A percentile compares a stretch with the other conserved stretches of the same genome.
These are phyloP conservation scores for Prunus padus DNA, from an alignment of 306 rosid species.

Conservation along the genomic window DNA sequence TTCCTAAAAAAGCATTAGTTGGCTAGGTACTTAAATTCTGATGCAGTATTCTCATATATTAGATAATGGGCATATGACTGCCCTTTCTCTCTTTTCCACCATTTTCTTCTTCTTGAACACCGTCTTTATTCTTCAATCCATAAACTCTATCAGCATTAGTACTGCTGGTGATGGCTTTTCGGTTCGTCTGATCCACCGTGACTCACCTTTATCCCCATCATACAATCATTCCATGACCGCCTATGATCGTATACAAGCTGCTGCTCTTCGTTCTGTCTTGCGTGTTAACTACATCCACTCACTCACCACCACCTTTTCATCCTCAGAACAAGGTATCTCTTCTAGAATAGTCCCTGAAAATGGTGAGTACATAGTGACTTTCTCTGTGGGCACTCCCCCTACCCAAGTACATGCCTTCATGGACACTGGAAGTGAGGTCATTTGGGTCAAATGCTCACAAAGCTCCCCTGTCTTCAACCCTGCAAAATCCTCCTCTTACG, in stretches of 20 bases:
- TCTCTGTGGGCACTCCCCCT: constrained; percentile 24
- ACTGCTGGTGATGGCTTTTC: constrained; percentile 12
- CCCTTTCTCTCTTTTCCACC: neutral
- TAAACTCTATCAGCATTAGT: neutral
- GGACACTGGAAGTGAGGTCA: constrained; percentile 15
- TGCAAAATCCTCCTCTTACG: neutral
- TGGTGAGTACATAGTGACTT: constrained; percentile 18
- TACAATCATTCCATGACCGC: constrained; percentile 17
- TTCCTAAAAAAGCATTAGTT: neutral
- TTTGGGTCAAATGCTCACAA: constrained; percentile 23
- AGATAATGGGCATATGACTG: neutral
- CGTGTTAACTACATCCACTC: constrained; percentile 10
- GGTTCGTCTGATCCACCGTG: constrained; percentile 21
- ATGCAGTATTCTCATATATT: neutral
- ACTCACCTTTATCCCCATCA: constrained; percentile 25
- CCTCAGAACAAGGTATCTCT: neutral
- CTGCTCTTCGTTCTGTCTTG: constrained; percentile 11
- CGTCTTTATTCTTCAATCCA: neutral
- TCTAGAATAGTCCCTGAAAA: constrained; percentile 3
- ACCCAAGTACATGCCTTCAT: constrained; percentile 16
- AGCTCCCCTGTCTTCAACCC: neutral
- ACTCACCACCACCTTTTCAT: neutral
- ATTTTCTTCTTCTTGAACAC: constrained; percentile 1
- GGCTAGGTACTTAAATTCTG: neutral
- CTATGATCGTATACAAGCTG: constrained; percentile 6